Evolutionary conservation across 2,329 filamentous ascomycete genomes (phyloP).

Genomic region (Phialophora expanda): DNA sequence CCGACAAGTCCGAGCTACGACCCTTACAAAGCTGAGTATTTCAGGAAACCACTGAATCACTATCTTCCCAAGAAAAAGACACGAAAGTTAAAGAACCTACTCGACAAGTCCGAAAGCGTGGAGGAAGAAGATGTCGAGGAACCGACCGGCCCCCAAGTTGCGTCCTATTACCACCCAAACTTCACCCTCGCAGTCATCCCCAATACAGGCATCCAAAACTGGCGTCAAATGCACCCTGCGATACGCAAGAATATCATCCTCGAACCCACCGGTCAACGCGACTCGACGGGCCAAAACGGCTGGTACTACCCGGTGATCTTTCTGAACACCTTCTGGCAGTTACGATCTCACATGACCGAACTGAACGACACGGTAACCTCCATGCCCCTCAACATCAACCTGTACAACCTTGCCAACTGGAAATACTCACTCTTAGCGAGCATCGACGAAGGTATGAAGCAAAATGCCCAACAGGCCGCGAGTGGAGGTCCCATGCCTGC

Average conservation of each 20-base stretch:
- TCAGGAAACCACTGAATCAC: constrained; percentile 82
- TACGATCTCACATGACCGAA: constrained; percentile 86
- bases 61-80: constrained; percentile 91
- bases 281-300: constrained; percentile 81
- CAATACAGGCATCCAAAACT: constrained; percentile 73
- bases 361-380: constrained; percentile 87
- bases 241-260: constrained; percentile 77
- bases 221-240: constrained; percentile 71
- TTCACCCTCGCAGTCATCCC: constrained; percentile 87
- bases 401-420: constrained; percentile 84
- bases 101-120: constrained; percentile 54
- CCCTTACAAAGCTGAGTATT: constrained; percentile 76
- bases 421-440: constrained; percentile 85
- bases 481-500: constrained; percentile 72
- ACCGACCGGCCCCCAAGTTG: constrained; percentile 69
- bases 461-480: constrained; percentile 78
- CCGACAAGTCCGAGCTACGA: constrained; percentile 75
- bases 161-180: constrained; percentile 93
- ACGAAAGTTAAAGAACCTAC: constrained; percentile 82
- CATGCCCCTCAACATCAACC: constrained; percentile 79
- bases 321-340: constrained; percentile 96
- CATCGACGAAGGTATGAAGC: constrained; percentile 85
- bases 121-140: constrained; percentile 49
- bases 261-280: constrained; percentile 79
- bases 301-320: constrained; percentile 95